Conservation (phyloP, 73 alveolate species). For the Symbiodinium pilosum region DNA sequence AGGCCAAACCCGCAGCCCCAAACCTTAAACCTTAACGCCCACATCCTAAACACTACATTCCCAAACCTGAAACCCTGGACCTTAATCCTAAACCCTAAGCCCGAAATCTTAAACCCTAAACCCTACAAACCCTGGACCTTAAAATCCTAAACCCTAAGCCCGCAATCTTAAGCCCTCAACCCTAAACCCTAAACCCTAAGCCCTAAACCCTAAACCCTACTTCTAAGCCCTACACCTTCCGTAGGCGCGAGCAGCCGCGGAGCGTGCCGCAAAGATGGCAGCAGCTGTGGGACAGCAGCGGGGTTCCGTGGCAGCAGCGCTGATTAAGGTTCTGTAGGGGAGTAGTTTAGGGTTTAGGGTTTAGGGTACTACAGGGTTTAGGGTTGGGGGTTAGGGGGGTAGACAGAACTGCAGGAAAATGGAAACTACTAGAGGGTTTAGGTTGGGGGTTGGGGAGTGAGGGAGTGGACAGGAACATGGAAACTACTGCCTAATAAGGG, state of each 20-base stretch:
- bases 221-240: neutral
- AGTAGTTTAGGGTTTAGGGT: neutral
- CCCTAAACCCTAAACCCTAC: neutral
- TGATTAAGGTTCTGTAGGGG: neutral
- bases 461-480: too few relatives aligned
- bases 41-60: neutral
- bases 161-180: neutral
- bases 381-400: neutral
- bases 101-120: neutral
- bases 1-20: neutral
- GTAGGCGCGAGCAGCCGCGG: neutral
- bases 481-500: too few relatives aligned
- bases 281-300: neutral
- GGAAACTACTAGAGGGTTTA: too few relatives aligned
- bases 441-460: too few relatives aligned
- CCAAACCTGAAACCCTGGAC: neutral
- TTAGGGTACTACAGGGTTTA: neutral
- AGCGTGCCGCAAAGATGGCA: neutral
- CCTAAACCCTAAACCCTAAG: neutral
- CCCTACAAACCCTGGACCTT: too few relatives aligned
- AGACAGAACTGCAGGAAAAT: too few relatives aligned
- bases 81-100: neutral
- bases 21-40: neutral
- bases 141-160: neutral
- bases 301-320: too few relatives aligned